These are phyloP conservation scores for Borealophlyctis nickersoniae DNA, from an alignment of 192 early-diverging fungal species.

Conservation along the genomic window DNA sequence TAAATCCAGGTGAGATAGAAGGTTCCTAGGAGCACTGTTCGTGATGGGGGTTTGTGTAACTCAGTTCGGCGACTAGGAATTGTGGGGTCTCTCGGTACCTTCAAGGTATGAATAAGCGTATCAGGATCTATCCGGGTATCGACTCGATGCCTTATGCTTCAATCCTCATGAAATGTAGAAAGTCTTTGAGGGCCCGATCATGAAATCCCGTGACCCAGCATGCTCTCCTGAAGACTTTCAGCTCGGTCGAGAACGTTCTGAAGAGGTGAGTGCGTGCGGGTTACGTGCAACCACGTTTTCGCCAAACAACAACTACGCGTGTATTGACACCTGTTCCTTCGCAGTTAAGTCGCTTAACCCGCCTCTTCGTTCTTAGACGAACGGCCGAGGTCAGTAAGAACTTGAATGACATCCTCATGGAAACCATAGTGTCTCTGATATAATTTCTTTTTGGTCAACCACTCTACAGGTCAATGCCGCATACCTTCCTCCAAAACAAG, in stretches of 20 bases:
- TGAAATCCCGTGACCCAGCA: slow-evolving; percentile 20
- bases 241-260: slow-evolving; percentile 28
- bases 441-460: too few species aligned
- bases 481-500: slow-evolving; percentile 60
- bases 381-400: slow-evolving; percentile 44
- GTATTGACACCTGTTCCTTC: too few species aligned
- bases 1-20: slow-evolving; percentile 59
- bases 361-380: slow-evolving; percentile 59
- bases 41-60: too few species aligned
- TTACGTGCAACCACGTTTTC: too few species aligned
- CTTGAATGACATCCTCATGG: too few species aligned
- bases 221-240: slow-evolving; percentile 24
- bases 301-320: too few species aligned
- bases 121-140: too few species aligned
- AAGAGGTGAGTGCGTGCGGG: slow-evolving; percentile 13
- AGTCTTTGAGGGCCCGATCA: slow-evolving; percentile 43
- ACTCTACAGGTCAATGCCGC: slow-evolving; percentile 46
- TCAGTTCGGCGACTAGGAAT: too few species aligned
- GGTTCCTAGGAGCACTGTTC: too few species aligned
- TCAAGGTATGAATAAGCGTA: slow-evolving; percentile 16
- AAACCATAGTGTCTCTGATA: slow-evolving; percentile 3
- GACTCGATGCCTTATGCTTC: too few species aligned
- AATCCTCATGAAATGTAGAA: too few species aligned
- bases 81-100: slow-evolving; percentile 24
- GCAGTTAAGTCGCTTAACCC: slow-evolving; percentile 32